Evolutionary conservation across 1,139 yeast species (phyloP), one percentile per base, ranked within the genome.

Genomic region (Candida labiduridarum): DNA sequence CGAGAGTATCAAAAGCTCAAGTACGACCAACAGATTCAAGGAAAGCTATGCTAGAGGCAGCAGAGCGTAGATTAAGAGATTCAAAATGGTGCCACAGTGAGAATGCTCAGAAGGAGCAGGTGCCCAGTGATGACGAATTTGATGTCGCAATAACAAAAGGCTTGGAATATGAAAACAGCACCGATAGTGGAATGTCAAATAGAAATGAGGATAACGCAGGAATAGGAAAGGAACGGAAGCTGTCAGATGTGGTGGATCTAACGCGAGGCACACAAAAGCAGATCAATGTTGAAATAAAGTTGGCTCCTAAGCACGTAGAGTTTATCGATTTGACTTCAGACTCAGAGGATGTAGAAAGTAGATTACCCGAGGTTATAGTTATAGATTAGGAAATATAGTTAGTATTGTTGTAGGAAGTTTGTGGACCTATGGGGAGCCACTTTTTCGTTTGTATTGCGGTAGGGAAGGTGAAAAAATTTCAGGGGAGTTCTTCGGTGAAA

Each of bases 21-120:
- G 33, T 30, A 7, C 51, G 49, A 27, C 63, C 53, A 43, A 56
- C 60, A 18, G 66, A 75, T 5, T 54, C 79, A 45, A 68, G 82
- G 46, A 80, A 76, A 36, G 68, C 84, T 57, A 82, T 85, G 44
- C 70, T 84, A 5, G 76, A 74, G 50, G 96, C 96, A 1, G 89
- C 95, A 0, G 84, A 85, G 53, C 67, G 87, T 54, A 69, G 96
- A 49, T 63, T 75, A 8, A 62, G 67, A 16, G 94, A 87, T 60
- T 68, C 78, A 5, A 80, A 80, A 55, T 78, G 84, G 79, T 87
- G 94, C 56, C 61, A 56, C 41, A 49, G 55, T 22, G 62, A 54
- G 25, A 55, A 53, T 12, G 57, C 55, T 9, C 56, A 52, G n/a
- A 55, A 55, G 9, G 63, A 57, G 22, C 66, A 68, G 25, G 68